Base-by-base conservation (phyloP, 257 asterid species). In the Galeopsis tetrahit region DNA sequence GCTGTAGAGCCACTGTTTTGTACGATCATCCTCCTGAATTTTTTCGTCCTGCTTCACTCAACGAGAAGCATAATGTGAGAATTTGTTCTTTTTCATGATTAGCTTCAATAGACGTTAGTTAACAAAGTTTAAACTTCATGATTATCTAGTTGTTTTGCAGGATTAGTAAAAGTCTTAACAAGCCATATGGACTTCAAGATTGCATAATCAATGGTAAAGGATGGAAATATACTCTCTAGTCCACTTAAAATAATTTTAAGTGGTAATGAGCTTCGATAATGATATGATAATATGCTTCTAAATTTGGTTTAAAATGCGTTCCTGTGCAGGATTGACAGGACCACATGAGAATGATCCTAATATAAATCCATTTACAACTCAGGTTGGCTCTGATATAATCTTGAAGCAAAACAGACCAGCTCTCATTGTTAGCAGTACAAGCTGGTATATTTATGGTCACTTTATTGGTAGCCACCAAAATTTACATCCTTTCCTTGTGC, bases 1-100 rank as follows among this genome's bases (percentile, higher is more conserved):
- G 44, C 75, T 76, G 61, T 77, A 94, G 98, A 71, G 97, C 98
- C 77, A 81, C 96, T 61, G 96, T 93, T 79, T 82, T 93, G 40
- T 93, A 91, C 71, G 98, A 93, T 79, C 97, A 89, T 75, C 92
- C 98, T 71, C 98, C 98, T 68, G 98, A 94, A 70, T 88, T 94
- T 81, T 94, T 94, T 63, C 89, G 78, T 17, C 96, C 96, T 58
- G 83, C 98, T 73, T 83, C 90, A 74, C 87, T 88, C 2, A 82
- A 73, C 68, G 96, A 88, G 86, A 91, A 83, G 82, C 98, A 94
- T 74, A 68, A 84, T 80, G 98, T 94, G 82, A 86, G 86, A 21
- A 21, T 21, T 21, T 48, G 77, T 69, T 57, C 61, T 36, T 10
- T 62, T 55, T 11, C 40, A n/a, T 11, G 48, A 48, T 77, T 79